Evolutionary conservation across 352 stramenopile genomes (phyloP).

Genomic region (Globisporangium cylindrosporum): DNA sequence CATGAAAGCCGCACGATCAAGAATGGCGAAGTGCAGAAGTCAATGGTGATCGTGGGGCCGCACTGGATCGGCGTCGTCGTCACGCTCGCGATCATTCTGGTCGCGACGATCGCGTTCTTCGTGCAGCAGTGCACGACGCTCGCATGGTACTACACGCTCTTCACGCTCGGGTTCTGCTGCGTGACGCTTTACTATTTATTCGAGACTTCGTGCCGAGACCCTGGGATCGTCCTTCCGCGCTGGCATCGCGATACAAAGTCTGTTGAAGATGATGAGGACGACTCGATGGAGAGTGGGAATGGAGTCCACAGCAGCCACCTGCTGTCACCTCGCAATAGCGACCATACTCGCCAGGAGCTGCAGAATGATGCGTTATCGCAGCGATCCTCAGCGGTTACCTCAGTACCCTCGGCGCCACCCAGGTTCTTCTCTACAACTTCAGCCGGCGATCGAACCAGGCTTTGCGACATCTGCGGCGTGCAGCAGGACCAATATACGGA

Average conservation of each 20-base stretch:
- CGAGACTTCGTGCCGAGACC: constrained; percentile 68
- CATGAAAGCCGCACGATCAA: constrained; percentile 32
- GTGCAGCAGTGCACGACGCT: constrained; percentile 46
- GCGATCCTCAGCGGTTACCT: constrained; percentile 1
- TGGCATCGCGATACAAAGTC: constrained; percentile 24
- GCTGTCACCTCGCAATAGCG: not conserved
- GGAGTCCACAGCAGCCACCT: not conserved
- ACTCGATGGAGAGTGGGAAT: not conserved
- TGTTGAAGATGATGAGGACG: constrained; percentile 13
- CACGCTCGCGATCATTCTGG: constrained; percentile 60
- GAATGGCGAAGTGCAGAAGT: constrained; percentile 25
- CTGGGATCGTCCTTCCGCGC: constrained; percentile 53
- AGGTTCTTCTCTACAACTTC: constrained; percentile 10
- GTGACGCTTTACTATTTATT: constrained; percentile 72
- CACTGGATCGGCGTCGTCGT: constrained; percentile 81
- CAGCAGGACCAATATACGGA: constrained; percentile 58
- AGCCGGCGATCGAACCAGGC: constrained; percentile 25
- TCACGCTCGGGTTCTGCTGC: constrained; percentile 53
- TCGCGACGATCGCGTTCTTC: constrained; percentile 59
- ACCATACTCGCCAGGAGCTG: not conserved
- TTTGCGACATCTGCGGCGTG: constrained; percentile 69
- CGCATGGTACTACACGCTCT: constrained; percentile 52
- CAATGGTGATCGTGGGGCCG: constrained; percentile 59
- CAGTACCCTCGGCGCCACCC: not conserved
- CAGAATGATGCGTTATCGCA: constrained; percentile 9